Evolutionary conservation across 305 asterid species (phyloP), one percentile per base, ranked within the genome.

Genomic region (Fraxinus xanthoxyloides): DNA sequence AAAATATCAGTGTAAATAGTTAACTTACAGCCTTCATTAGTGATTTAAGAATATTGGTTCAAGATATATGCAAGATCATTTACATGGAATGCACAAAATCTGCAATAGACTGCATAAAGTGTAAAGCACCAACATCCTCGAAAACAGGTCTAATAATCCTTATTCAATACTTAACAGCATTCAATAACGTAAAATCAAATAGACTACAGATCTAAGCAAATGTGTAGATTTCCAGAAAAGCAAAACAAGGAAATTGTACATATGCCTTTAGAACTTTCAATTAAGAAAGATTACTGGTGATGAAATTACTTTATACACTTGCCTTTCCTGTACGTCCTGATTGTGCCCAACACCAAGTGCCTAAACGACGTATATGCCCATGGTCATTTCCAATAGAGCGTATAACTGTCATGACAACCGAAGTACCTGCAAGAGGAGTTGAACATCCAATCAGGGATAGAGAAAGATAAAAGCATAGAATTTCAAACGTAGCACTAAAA

Each of bases 341-440:
- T 89, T 92, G 97, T 76, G 93, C 89, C 98, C 91, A 96, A 87
- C 99, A 96, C 98, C 98, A 96, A 9, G 95, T 87, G 46, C 94
- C 95, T 83, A 96, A 79, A 48, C 87, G 98, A 81, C 89, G 91
- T 77, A 94, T 89, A 84, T 96, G 98, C 81, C 95, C 87, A 82
- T 91, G 97, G 72, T 94, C 94, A 88, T 92, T 93, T 78, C 97
- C 93, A 82, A 96, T 91, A 51, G 99, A 94, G 81, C 99, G 95
- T 76, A 93, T 86, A 19, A 94, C 97, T 76, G 99, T 94, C 97
- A 93, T 83, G 80, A 91, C 97, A 79, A 90, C 91, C n/a, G 98
- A 94, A 77, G 98, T 91, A 87, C 99, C 99, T 96, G 97, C 61
- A 84, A 86, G 67, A 67, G 56, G 79, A 24, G 75, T 17, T 35